Evolutionary conservation across 2,329 filamentous ascomycete genomes (phyloP).

Genomic region (Diplodia scrobiculata): DNA sequence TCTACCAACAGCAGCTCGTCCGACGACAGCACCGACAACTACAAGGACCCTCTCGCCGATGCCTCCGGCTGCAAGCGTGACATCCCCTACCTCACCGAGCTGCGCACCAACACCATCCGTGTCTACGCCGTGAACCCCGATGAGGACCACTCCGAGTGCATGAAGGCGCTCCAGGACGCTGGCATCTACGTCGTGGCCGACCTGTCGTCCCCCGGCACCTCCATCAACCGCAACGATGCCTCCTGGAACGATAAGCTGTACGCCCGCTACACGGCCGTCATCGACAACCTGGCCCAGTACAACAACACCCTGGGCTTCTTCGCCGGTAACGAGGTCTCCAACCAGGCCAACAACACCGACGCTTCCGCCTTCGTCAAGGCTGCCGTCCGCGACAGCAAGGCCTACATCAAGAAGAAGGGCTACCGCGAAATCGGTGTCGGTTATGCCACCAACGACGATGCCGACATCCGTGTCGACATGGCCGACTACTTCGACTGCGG

Average conservation of each 20-base stretch:
- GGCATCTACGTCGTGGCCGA: conserved; percentile 97
- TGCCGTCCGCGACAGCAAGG: conserved; percentile 92
- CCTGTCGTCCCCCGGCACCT: conserved; percentile 75
- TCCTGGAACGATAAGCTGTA: conserved; percentile 78
- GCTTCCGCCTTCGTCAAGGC: conserved; percentile 97
- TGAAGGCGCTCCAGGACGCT: conserved; percentile 76
- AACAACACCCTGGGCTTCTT: conserved; percentile 96
- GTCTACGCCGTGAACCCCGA: conserved; percentile 89
- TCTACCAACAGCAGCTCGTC: conserved; percentile 56
- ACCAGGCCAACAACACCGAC: conserved; percentile 81
- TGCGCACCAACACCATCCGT: conserved; percentile 89
- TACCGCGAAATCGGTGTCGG: conserved; percentile 84
- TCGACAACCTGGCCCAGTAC: conserved; percentile 81
- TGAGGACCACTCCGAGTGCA: conserved; percentile 77
- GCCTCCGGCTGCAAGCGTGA: conserved; percentile 74
- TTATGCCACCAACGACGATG: conserved; percentile 94
- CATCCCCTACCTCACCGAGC: conserved; percentile 73
- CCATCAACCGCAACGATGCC: conserved; percentile 81
- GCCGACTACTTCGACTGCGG: conserved; percentile 96
- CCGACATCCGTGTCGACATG: conserved; percentile 75
- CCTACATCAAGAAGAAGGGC: conserved; percentile 79
- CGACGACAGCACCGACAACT: conserved; percentile 63
- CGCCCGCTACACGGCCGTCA: conserved; percentile 76
- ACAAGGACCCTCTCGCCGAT: conserved; percentile 82
- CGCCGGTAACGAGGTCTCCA: conserved; percentile 95